Evolutionary conservation across 805 yeast genomes (phyloP).

Genomic region (Candida broadrunensis): DNA sequence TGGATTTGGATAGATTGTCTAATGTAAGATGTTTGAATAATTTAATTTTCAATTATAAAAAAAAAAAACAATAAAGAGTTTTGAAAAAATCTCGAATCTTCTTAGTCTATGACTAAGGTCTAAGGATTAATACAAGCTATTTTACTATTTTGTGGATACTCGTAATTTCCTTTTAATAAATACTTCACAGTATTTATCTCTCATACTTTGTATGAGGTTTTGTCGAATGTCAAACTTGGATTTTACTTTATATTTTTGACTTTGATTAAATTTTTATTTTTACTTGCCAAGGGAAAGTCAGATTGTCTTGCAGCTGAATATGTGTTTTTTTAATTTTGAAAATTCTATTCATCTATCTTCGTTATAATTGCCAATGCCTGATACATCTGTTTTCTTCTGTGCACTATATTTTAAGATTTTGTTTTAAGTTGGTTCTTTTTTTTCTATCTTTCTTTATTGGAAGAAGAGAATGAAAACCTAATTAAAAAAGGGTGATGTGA

Average conservation of each 20-base stretch:
- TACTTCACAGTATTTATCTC: slow-evolving; percentile 9
- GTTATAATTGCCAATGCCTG: slow-evolving; percentile 38
- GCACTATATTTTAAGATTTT: slow-evolving; percentile 14
- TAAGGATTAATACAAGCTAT: background rate
- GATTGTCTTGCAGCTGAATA: slow-evolving; percentile 39
- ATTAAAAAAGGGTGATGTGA: slow-evolving; percentile 22
- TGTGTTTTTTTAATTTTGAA: too few species aligned
- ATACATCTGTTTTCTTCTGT: slow-evolving; percentile 44
- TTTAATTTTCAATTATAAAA: too few species aligned
- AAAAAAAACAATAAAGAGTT: too few species aligned
- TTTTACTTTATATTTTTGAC: slow-evolving; percentile 6
- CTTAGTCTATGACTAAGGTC: background rate
- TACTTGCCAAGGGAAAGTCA: slow-evolving; percentile 34
- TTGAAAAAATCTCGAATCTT: background rate
- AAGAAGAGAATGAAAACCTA: too few species aligned
- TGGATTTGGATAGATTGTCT: background rate
- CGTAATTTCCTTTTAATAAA: slow-evolving; percentile 1
- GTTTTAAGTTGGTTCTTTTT: background rate
- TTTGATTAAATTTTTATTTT: slow-evolving; percentile 9
- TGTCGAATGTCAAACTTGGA: slow-evolving; percentile 12
- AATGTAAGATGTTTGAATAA: background rate
- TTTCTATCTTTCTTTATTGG: background rate
- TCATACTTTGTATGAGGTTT: slow-evolving; percentile 9
- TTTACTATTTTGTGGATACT: background rate
- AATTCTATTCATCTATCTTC: slow-evolving; percentile 22